Evolutionary conservation across 495 filamentous ascomycete species (phyloP).

Genomic region (Neurospora sp.): DNA sequence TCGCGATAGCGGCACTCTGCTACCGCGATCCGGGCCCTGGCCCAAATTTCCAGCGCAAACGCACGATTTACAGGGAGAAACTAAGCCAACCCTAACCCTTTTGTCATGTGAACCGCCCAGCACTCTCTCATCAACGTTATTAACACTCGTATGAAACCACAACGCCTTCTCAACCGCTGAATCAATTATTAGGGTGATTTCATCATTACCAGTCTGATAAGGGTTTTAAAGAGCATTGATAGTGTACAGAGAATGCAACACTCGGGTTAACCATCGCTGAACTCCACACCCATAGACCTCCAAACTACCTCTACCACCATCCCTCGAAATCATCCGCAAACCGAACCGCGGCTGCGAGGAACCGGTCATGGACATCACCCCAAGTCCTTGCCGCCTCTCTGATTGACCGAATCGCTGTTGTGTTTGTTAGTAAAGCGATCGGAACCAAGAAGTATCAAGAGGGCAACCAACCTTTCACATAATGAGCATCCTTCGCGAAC

Average conservation of each 20-base stretch:
- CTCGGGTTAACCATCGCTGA: background rate
- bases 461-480: constrained; percentile 52
- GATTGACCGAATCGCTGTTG: constrained; percentile 56
- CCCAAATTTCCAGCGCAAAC: background rate
- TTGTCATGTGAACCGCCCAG: background rate
- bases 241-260: background rate
- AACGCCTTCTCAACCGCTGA: background rate
- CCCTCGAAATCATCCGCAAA: constrained; percentile 70
- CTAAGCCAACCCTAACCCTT: background rate
- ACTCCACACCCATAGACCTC: background rate
- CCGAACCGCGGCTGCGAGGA: constrained; percentile 66
- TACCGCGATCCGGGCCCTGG: background rate
- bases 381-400: constrained; percentile 68
- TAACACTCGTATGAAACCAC: background rate
- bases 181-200: background rate
- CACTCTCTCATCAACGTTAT: background rate
- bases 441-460: background rate
- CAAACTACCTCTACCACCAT: constrained; percentile 58
- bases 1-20: background rate
- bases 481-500: constrained; percentile 65
- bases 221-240: background rate
- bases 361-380: constrained; percentile 70
- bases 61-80: background rate
- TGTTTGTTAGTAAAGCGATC: constrained; percentile 8
- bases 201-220: background rate